Conservation (phyloP, 352 stramenopile genomes). For the Phytophthora podocarpi region DNA sequence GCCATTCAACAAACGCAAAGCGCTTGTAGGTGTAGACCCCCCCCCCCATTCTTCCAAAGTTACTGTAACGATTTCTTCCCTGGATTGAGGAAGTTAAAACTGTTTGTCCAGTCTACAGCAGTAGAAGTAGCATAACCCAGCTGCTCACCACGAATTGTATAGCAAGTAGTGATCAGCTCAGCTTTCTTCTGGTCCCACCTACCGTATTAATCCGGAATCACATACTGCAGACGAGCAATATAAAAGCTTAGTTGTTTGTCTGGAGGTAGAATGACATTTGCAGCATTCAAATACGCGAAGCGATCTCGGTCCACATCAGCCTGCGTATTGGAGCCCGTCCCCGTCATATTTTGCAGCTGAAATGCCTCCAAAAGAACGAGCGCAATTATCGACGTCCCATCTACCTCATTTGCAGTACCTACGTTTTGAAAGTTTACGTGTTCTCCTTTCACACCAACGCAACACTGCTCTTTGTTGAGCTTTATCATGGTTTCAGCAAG, state of each 20-base stretch:
- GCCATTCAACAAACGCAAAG: conserved; percentile 15
- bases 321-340: background rate
- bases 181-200: conserved; percentile 9
- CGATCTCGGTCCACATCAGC: background rate
- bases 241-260: conserved; percentile 13
- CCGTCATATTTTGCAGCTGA: background rate
- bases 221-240: conserved; percentile 7
- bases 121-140: background rate
- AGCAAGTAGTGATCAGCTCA: conserved; percentile 1
- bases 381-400: background rate
- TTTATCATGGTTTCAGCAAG: conserved; percentile 6
- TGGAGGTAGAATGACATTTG: conserved; percentile 4
- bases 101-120: background rate
- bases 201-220: background rate
- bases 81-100: conserved; percentile 13
- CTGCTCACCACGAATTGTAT: conserved; percentile 8
- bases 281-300: background rate
- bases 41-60: conserved; percentile 13
- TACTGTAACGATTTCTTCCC: conserved; percentile 3
- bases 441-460: too few species aligned
- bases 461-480: too few species aligned
- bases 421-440: background rate
- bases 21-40: conserved; percentile 9
- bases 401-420: too few species aligned
- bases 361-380: conserved; percentile 3